A percentile compares a stretch with the other conserved stretches of the same genome.
phyloP scores from a whole-genome alignment of 768 basidiomycete genomes.

The Mycena venus region DNA sequence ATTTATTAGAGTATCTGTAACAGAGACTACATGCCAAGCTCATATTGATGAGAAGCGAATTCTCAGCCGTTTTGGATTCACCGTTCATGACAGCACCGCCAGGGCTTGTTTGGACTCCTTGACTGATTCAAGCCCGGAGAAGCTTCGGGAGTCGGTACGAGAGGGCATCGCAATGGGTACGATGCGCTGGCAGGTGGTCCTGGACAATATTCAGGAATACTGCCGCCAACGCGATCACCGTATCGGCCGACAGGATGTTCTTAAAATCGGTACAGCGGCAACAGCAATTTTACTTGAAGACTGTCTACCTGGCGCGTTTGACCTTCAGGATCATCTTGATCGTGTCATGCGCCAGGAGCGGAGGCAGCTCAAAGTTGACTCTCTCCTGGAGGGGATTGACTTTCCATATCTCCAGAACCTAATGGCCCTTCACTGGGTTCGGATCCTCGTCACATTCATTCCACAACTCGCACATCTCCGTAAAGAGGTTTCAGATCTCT shows the following conservation, averaged over 20 bases:
- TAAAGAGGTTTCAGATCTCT: background rate
- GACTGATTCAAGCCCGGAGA: conserved; percentile 25
- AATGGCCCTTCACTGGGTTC: background rate
- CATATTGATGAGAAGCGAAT: conserved; percentile 41
- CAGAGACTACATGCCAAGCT: conserved; percentile 33
- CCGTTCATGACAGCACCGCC: conserved; percentile 35
- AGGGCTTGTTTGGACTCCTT: conserved; percentile 34
- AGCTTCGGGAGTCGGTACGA: conserved; percentile 18
- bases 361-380: background rate
- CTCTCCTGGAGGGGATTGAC: background rate
- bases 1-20: no score
- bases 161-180: background rate
- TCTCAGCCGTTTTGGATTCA: conserved; percentile 36
- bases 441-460: background rate
- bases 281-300: conserved; percentile 16
- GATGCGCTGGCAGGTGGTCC: conserved; percentile 14
- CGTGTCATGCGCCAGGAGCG: background rate
- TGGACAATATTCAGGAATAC: conserved; percentile 39
- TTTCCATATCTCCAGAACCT: background rate
- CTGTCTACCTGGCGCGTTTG: background rate
- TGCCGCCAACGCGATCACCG: conserved; percentile 32
- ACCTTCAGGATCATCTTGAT: background rate
- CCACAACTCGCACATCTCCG: background rate
- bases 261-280: conserved; percentile 41
- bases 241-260: conserved; percentile 21